A percentile compares a stretch with the other conserved stretches of the same genome.
Conservation (phyloP, 305 asterid species). For the Petunia hybrid region DNA sequence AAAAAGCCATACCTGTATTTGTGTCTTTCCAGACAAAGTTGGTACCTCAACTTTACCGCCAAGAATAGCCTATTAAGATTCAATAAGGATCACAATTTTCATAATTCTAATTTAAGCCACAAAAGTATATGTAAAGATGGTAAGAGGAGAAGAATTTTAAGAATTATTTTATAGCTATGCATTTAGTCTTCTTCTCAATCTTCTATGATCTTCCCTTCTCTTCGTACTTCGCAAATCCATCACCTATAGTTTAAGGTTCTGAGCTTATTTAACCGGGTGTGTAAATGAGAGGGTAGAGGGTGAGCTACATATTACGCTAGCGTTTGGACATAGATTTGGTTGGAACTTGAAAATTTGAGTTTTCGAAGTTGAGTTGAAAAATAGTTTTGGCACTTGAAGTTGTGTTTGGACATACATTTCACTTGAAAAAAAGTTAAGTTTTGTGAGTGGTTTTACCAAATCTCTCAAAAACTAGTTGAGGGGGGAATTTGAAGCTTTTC, state of each 20-base stretch:
- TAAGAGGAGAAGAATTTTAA: not conserved
- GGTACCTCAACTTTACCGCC: slow-evolving; percentile 88
- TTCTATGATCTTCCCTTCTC: not conserved
- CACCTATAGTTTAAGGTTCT: slow-evolving; percentile 1
- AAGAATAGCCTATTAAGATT: slow-evolving; percentile 79
- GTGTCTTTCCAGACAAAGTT: slow-evolving; percentile 72
- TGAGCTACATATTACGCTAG: not conserved
- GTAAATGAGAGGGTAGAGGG: slow-evolving; percentile 10
- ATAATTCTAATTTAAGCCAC: slow-evolving; percentile 11
- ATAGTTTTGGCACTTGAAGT: too few species aligned
- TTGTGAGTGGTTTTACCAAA: too few species aligned
- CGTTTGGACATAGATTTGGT: too few species aligned
- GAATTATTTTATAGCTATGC: not conserved
- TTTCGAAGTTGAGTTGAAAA: too few species aligned
- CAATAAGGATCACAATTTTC: not conserved
- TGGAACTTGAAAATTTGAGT: too few species aligned
- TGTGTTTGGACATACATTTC: too few species aligned
- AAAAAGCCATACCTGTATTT: slow-evolving; percentile 60
- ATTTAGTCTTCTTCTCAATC: not conserved
- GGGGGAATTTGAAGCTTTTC: too few species aligned
- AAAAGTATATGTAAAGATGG: slow-evolving; percentile 4
- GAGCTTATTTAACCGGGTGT: not conserved
- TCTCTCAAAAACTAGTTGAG: too few species aligned
- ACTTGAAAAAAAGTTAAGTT: too few species aligned
- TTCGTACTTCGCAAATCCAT: not conserved